Conservation (phyloP, 164 flowering plant species). For the Warburgia ugandensis region DNA sequence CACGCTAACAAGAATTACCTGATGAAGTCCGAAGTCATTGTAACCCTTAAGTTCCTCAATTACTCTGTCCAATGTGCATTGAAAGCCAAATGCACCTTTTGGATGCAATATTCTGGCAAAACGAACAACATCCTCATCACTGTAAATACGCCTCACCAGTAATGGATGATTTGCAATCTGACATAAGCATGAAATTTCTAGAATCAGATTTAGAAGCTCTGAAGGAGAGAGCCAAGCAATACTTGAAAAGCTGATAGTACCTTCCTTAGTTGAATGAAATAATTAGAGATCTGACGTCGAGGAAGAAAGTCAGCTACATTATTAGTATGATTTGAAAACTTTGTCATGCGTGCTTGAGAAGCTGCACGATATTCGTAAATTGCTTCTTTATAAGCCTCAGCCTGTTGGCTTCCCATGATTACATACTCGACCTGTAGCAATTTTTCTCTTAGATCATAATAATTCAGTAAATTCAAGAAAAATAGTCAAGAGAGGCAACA, state of each 20-base stretch:
- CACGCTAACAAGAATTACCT: conserved; percentile 58
- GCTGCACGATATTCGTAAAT: conserved; percentile 83
- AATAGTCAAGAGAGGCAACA: conserved; percentile 3
- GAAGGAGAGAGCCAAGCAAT: neutral
- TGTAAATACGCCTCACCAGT: conserved; percentile 80
- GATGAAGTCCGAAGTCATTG: conserved; percentile 81
- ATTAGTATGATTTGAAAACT: conserved; percentile 26
- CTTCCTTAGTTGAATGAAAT: conserved; percentile 89
- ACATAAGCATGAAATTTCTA: conserved; percentile 6
- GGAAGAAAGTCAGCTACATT: conserved; percentile 44
- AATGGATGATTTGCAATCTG: conserved; percentile 99
- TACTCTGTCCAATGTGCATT: conserved; percentile 80
- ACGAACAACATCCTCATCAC: conserved; percentile 68
- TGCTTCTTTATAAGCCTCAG: conserved; percentile 77
- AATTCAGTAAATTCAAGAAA: neutral
- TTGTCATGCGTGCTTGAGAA: conserved; percentile 55
- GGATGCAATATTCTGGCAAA: conserved; percentile 69
- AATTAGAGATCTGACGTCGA: conserved; percentile 81
- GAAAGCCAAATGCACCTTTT: conserved; percentile 83
- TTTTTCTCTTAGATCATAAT: conserved; percentile 7
- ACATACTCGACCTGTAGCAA: conserved; percentile 71
- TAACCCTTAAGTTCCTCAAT: conserved; percentile 75
- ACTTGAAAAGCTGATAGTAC: conserved; percentile 25
- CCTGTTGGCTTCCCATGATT: conserved; percentile 61
- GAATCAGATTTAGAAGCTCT: conserved; percentile 11